Base-by-base conservation (phyloP, 352 stramenopile genomes). In the Blastocystis sp. region DNA sequence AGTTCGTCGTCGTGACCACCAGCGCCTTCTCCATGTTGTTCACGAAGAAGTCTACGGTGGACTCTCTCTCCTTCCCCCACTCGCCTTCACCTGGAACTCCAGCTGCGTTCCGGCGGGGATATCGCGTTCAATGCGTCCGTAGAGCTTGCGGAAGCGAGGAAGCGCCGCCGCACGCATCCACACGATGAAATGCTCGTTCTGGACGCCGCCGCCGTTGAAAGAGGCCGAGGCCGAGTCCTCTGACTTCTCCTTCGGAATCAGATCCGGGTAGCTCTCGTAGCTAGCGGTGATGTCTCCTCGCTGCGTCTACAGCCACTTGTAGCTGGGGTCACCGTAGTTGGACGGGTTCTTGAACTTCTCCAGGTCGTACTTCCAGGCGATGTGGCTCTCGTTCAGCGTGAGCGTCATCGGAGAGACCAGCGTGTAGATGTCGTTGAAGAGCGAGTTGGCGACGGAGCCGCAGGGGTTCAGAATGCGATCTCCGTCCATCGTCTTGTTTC, bases 121-220 rank as follows among this genome's bases (percentile, higher is more conserved):
- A 76, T 94, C 91, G 81, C 90, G 89, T 75, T 98, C 91, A 90
- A 99, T 97, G 75, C 93, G 95, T 44, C 95, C 96, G 88, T 99
- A 99, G n/a, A 99, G 91, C 89, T 99, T 99, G 54, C 96, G 93
- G 90, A 99, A 99, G 63, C 91, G 95, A 4, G 95, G 94, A n/a
- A 98, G 90, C 24, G 93, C 94, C 0, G 96, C 96, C 21, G 93
- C 97, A 46, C 95, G 91, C 96, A 99, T 99, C 97, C 97, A 99
- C 21, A 99, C 96, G 56, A 98, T 97, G 90, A 99, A 99, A 89
- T 98, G 96, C 89, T 99, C 96, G 89, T 98, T 94, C 81, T 95
- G 18, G 59, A 87, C 51, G 38, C 46, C 57, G 38, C 84, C 71
- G 18, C 75, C 75, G 27, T 76, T 57, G 38, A 56, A 85, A 4